These are phyloP conservation scores for Tilletia setariae DNA, from an alignment of 1,284 basidiomycete genomes.

Conservation along the genomic window DNA sequence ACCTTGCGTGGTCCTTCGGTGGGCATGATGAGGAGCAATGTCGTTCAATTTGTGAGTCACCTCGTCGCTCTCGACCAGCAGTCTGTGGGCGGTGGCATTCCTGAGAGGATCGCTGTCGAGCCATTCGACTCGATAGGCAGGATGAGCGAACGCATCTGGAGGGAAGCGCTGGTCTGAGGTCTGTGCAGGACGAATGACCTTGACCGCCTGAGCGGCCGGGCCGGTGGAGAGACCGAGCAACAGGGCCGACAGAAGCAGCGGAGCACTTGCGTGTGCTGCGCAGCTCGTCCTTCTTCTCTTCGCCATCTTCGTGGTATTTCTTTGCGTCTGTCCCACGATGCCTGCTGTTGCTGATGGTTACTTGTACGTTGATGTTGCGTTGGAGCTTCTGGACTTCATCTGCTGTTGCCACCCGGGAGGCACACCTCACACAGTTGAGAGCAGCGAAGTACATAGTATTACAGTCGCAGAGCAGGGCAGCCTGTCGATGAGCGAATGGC, in stretches of 20 bases:
- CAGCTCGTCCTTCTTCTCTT: neutral
- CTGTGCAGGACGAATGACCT: conserved; percentile 6
- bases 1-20: neutral
- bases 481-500: too few species aligned
- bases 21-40: neutral
- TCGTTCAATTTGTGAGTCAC: neutral
- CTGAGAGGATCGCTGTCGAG: conserved; percentile 7
- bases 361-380: too few species aligned
- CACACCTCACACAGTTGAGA: too few species aligned
- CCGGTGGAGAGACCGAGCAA: neutral
- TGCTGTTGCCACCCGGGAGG: too few species aligned
- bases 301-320: neutral
- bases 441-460: too few species aligned
- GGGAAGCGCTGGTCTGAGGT: conserved; percentile 17
- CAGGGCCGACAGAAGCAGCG: neutral
- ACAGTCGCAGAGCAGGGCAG: too few species aligned
- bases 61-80: conserved; percentile 6
- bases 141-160: conserved; percentile 11
- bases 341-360: too few species aligned
- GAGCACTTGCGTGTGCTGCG: neutral
- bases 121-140: conserved; percentile 10
- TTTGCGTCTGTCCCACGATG: neutral
- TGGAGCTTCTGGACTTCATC: too few species aligned
- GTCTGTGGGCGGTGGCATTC: neutral
- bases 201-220: neutral